Percentiles rank a stretch among this genome's conserved stretches.
Evolutionary conservation across 2,329 filamentous ascomycete species (phyloP).

Genomic region (Neonectria coccinea): DNA sequence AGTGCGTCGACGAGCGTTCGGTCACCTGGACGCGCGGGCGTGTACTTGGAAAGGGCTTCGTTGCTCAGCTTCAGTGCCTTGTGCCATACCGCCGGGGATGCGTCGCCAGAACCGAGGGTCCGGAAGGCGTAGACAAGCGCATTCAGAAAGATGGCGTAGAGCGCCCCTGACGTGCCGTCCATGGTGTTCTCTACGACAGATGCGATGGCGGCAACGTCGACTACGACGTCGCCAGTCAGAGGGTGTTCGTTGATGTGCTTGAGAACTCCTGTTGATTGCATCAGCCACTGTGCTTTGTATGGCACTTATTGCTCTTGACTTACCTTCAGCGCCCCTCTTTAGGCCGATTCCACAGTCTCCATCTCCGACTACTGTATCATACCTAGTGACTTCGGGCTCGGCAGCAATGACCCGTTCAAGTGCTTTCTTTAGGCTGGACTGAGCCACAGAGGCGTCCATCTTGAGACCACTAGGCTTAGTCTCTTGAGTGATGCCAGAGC

Average conservation of each 20-base stretch:
- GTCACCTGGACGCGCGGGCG: conserved; percentile 89
- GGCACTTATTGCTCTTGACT: conserved; percentile 46
- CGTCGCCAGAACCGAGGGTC: conserved; percentile 54
- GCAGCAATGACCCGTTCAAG: conserved; percentile 72
- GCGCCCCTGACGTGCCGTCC: conserved; percentile 72
- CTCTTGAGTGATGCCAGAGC: conserved; percentile 47
- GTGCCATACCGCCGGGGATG: conserved; percentile 62
- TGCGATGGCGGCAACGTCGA: conserved; percentile 65
- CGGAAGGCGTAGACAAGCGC: conserved; percentile 76
- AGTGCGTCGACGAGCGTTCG: conserved; percentile 91
- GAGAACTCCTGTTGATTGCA: conserved; percentile 58
- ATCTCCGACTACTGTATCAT: conserved; percentile 87
- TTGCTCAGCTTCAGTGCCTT: conserved; percentile 78
- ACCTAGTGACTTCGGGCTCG: conserved; percentile 78
- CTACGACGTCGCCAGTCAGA: conserved; percentile 63
- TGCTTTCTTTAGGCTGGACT: conserved; percentile 65
- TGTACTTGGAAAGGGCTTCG: conserved; percentile 81
- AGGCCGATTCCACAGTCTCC: conserved; percentile 91
- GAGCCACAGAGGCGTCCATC: conserved; percentile 64
- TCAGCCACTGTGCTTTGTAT: conserved; percentile 32
- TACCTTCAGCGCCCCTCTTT: conserved; percentile 85
- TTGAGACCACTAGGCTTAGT: conserved; percentile 61
- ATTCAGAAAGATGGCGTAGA: conserved; percentile 88
- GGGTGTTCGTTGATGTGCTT: conserved; percentile 59
- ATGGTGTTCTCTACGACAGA: conserved; percentile 67